Evolutionary conservation across 371 early-diverging fungal species (phyloP).

Genomic region (Choanephora cucurbitarum): DNA sequence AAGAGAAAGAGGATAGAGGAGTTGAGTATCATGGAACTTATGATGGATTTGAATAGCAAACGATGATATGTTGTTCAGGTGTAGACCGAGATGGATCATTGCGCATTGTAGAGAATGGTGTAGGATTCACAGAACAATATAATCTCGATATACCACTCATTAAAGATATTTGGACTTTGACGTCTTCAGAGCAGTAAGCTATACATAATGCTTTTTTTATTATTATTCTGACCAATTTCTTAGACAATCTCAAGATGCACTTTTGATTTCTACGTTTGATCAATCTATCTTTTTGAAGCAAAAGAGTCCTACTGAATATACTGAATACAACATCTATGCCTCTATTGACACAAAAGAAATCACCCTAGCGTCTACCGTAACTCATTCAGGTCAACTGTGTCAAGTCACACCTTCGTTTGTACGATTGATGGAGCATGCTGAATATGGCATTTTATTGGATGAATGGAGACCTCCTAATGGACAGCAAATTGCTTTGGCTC

Average conservation of each 20-base stretch:
- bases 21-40: background rate
- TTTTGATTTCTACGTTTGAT: slow-evolving; percentile 56
- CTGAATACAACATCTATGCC: slow-evolving; percentile 11
- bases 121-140: slow-evolving; percentile 76
- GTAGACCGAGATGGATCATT: slow-evolving; percentile 73
- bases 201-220: too few species aligned
- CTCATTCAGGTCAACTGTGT: slow-evolving; percentile 20
- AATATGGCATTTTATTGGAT: slow-evolving; percentile 27
- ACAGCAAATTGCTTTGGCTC: slow-evolving; percentile 56
- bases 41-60: slow-evolving; percentile 44
- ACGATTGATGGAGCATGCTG: slow-evolving; percentile 41
- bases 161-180: slow-evolving; percentile 69
- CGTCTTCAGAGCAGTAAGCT: slow-evolving; percentile 7
- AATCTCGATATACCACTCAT: slow-evolving; percentile 63
- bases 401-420: slow-evolving; percentile 64
- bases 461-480: slow-evolving; percentile 56
- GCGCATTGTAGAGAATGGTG: slow-evolving; percentile 84
- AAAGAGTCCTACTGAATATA: background rate
- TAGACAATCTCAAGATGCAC: slow-evolving; percentile 22
- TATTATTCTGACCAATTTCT: background rate
- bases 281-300: slow-evolving; percentile 23
- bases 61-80: slow-evolving; percentile 90
- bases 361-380: slow-evolving; percentile 30
- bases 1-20: slow-evolving; percentile 1
- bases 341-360: slow-evolving; percentile 24